These are phyloP conservation scores for Phytophthora podocarpi DNA, from an alignment of 352 stramenopile genomes.

Conservation along the genomic window DNA sequence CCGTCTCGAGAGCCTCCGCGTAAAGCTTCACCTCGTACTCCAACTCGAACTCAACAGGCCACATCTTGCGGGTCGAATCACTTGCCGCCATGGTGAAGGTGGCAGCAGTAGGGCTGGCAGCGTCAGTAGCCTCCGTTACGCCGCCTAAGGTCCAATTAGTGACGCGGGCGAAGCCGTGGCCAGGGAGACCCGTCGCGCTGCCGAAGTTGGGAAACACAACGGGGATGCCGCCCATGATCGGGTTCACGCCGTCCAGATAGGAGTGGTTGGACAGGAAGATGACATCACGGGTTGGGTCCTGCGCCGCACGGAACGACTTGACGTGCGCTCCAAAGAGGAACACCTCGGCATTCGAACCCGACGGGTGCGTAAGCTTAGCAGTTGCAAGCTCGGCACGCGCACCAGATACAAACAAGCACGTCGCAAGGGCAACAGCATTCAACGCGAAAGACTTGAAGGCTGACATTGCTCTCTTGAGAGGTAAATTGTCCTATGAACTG, in stretches of 20 bases:
- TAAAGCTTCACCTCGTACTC: constrained; percentile 77
- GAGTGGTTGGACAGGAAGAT: constrained; percentile 88
- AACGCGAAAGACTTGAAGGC: neutral
- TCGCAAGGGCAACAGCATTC: neutral
- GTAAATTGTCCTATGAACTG: constrained; percentile 8
- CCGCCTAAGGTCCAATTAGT: constrained; percentile 45
- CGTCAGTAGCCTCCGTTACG: constrained; percentile 8
- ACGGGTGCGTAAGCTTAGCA: constrained; percentile 61
- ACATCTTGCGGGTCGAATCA: constrained; percentile 40
- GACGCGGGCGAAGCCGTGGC: constrained; percentile 89
- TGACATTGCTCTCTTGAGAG: constrained; percentile 4
- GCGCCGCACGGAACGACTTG: constrained; percentile 55
- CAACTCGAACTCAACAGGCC: constrained; percentile 62
- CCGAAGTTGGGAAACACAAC: constrained; percentile 94
- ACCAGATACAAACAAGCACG: neutral
- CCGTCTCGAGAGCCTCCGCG: constrained; percentile 67
- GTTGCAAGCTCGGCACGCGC: constrained; percentile 45
- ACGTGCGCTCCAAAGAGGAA: constrained; percentile 85
- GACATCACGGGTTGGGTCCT: constrained; percentile 49
- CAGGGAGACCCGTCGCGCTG: constrained; percentile 45
- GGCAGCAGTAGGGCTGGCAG: constrained; percentile 20
- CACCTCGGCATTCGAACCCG: constrained; percentile 64
- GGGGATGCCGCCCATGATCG: constrained; percentile 91
- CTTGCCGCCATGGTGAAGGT: constrained; percentile 44
- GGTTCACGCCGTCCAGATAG: constrained; percentile 79